Conservation (phyloP, 176 grass and related monocot species). For the Hsuehochloa calcarea region DNA sequence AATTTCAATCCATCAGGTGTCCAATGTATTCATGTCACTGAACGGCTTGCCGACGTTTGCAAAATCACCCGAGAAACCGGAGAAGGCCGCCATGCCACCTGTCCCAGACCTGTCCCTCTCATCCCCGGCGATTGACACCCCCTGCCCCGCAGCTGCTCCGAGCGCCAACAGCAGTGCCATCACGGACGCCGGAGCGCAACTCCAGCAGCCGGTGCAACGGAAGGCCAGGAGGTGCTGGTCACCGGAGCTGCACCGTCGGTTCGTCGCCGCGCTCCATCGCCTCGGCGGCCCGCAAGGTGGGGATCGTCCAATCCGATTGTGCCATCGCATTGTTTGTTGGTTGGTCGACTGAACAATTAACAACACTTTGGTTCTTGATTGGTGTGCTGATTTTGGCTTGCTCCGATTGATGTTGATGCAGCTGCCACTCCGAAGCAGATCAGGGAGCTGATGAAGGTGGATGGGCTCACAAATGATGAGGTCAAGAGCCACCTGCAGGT, state of each 20-base stretch:
- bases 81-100: background rate
- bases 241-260: conserved; percentile 75
- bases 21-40: conserved; percentile 18
- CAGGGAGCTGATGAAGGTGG: conserved; percentile 89
- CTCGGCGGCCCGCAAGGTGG: conserved; percentile 75
- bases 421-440: conserved; percentile 93
- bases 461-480: conserved; percentile 90
- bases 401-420: conserved; percentile 26
- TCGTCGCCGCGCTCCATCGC: conserved; percentile 70
- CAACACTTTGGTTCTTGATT: background rate
- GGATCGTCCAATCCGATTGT: background rate
- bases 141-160: conserved; percentile 11
- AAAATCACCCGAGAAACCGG: conserved; percentile 7
- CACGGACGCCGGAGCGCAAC: conserved; percentile 13
- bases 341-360: background rate
- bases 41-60: background rate
- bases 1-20: conserved; percentile 31
- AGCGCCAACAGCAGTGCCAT: conserved; percentile 39
- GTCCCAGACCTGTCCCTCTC: conserved; percentile 54
- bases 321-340: background rate
- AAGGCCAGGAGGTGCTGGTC: conserved; percentile 90
- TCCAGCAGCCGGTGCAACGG: conserved; percentile 44
- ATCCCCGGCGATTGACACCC: conserved; percentile 20
- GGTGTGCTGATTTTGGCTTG: conserved; percentile 16
- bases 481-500: conserved; percentile 97